Conservation (phyloP, 78 protist genomes). For the slime mould (Dictyostelium discoideum) region DNA sequence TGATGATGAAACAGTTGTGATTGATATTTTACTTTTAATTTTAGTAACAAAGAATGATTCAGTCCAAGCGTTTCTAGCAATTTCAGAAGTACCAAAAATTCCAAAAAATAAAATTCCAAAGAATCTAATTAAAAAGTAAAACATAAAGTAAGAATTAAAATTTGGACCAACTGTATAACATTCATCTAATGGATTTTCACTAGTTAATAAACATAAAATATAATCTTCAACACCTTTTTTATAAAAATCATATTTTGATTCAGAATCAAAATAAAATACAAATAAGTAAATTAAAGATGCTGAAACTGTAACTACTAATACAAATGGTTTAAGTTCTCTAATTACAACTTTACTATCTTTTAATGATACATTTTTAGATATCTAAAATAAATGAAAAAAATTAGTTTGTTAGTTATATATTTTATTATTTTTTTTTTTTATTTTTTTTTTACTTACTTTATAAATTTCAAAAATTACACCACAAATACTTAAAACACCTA, state of each 20-base stretch:
- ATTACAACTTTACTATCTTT: constrained; percentile 22
- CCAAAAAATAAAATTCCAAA: neutral
- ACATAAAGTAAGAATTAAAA: neutral
- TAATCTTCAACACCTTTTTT: neutral
- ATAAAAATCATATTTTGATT: neutral
- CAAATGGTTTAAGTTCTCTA: constrained; percentile 36
- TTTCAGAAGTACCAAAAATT: constrained; percentile 5
- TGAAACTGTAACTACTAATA: constrained; percentile 1
- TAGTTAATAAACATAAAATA: neutral
- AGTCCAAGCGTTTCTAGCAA: neutral
- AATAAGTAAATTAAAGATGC: constrained; percentile 22
- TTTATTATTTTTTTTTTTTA: too few relatives aligned
- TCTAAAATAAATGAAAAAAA: constrained; percentile 8
- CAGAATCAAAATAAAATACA: constrained; percentile 6
- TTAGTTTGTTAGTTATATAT: too few relatives aligned
- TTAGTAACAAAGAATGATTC: neutral
- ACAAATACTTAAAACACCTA: constrained; percentile 2
- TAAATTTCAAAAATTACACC: constrained; percentile 37
- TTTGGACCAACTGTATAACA: neutral
- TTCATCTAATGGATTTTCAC: neutral
- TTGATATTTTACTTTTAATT: neutral
- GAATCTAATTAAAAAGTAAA: constrained; percentile 24
- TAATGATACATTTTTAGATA: constrained; percentile 25
- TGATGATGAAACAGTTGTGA: neutral
- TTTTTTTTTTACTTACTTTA: neutral